Percentiles rank a stretch among this genome's conserved stretches.
Conservation (phyloP, 2,329 filamentous ascomycete genomes). For the Alternaria metachromatica region DNA sequence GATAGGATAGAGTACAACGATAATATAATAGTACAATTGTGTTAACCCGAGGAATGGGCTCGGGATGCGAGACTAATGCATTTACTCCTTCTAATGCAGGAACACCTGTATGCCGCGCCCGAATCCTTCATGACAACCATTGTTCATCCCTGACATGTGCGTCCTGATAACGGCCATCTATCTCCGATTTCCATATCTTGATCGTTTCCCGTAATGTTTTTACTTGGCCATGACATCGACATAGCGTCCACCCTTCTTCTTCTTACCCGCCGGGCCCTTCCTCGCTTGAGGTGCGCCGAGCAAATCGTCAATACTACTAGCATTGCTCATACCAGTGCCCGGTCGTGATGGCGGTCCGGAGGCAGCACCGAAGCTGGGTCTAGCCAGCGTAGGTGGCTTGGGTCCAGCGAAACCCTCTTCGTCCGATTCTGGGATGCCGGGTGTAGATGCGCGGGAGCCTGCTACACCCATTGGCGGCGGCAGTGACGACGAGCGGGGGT, state of each 20-base stretch:
- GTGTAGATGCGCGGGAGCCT: slow-evolving; percentile 39
- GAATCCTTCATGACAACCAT: not conserved
- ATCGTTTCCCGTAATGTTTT: not conserved
- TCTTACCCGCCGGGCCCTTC: slow-evolving; percentile 62
- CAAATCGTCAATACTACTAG: slow-evolving; percentile 94
- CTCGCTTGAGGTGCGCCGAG: slow-evolving; percentile 76
- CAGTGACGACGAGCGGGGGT: slow-evolving; percentile 45
- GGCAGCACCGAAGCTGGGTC: slow-evolving; percentile 31
- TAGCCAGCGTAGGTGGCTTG: slow-evolving; percentile 32
- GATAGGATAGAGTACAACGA: not conserved
- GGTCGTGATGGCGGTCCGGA: slow-evolving; percentile 57
- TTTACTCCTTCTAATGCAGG: slow-evolving; percentile 1
- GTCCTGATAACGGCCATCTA: not conserved
- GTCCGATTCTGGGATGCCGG: slow-evolving; percentile 38
- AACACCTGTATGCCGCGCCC: not conserved
- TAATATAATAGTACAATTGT: not conserved
- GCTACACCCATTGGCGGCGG: slow-evolving; percentile 42
- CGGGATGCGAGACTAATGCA: not conserved
- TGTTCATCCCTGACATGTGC: not conserved
- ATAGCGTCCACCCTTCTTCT: slow-evolving; percentile 87
- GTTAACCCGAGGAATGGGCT: not conserved
- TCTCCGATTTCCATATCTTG: not conserved
- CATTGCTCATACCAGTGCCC: slow-evolving; percentile 82
- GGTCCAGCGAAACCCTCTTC: slow-evolving; percentile 29
- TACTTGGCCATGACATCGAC: slow-evolving; percentile 72